phyloP scores from a whole-genome alignment of 2,329 filamentous ascomycete species.

The Apiospora saccharicola region DNA sequence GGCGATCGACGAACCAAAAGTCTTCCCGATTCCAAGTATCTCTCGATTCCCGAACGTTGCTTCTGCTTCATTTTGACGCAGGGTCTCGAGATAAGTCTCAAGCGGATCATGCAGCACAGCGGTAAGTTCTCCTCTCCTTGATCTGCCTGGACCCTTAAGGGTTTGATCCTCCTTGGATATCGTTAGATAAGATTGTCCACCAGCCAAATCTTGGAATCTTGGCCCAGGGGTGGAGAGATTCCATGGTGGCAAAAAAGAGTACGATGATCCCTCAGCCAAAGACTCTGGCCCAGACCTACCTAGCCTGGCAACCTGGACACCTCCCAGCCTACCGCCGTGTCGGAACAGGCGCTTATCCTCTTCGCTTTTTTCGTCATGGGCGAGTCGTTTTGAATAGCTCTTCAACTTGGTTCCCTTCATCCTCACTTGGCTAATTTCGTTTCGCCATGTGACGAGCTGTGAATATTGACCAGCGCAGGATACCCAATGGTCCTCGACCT shows the following conservation, averaged over 20 bases:
- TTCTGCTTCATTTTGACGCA: background rate
- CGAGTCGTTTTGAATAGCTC: background rate
- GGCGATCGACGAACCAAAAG: background rate
- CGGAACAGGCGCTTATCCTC: constrained; percentile 2
- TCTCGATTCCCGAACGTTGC: background rate
- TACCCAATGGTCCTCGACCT: background rate
- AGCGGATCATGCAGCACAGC: constrained; percentile 1
- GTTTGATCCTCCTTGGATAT: constrained; percentile 2
- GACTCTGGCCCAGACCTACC: background rate
- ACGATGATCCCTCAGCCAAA: background rate
- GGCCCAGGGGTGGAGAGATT: background rate
- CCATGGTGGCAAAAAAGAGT: constrained; percentile 12
- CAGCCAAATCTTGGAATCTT: background rate
- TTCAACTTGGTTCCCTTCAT: background rate
- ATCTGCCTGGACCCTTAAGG: background rate
- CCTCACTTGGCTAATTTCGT: background rate
- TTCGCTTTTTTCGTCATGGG: background rate
- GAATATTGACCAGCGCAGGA: background rate
- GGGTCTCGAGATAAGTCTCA: constrained; percentile 17
- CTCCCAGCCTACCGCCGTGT: background rate
- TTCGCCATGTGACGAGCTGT: background rate
- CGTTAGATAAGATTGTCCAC: constrained; percentile 7
- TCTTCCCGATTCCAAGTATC: background rate
- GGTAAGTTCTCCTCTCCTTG: constrained; percentile 8
- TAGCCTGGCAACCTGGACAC: background rate